Percentiles rank a stretch among this genome's conserved stretches.
Conservation (phyloP, 2,329 filamentous ascomycete species). For the Colletotrichum camelliae region DNA sequence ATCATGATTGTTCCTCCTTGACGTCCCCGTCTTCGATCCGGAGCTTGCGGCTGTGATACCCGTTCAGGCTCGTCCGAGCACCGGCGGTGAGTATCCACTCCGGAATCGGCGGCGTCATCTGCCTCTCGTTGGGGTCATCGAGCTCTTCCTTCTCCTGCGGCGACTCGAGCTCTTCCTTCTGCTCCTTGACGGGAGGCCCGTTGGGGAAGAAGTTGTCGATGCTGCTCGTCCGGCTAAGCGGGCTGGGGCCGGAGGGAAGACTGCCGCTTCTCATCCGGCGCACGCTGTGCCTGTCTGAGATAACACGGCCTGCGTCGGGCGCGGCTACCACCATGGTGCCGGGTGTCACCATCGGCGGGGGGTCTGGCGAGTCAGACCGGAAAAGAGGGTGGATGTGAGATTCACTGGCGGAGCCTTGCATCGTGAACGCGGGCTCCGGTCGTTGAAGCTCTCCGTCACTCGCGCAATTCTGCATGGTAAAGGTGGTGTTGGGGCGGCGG, state of each 20-base stretch:
- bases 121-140: conserved; percentile 37
- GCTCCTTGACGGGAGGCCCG: conserved; percentile 26
- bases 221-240: conserved; percentile 55
- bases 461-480: conserved; percentile 38
- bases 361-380: conserved; percentile 72
- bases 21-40: conserved; percentile 19
- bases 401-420: conserved; percentile 53
- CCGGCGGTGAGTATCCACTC: conserved; percentile 64
- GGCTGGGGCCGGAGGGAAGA: conserved; percentile 51
- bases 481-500: conserved; percentile 18
- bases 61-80: conserved; percentile 53
- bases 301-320: conserved; percentile 69
- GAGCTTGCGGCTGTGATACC: conserved; percentile 47
- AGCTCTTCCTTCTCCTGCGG: conserved; percentile 21
- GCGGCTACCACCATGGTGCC: conserved; percentile 76
- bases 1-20: conserved; percentile 28
- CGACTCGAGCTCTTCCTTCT: conserved; percentile 26
- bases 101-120: conserved; percentile 65
- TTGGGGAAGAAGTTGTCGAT: conserved; percentile 48
- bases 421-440: conserved; percentile 30
- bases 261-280: conserved; percentile 63
- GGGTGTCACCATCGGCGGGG: conserved; percentile 69
- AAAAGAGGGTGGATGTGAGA: conserved; percentile 81
- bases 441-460: conserved; percentile 60
- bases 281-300: conserved; percentile 58